phyloP scores from a whole-genome alignment of 345 rosid genomes.

The Limnanthes douglasii region DNA sequence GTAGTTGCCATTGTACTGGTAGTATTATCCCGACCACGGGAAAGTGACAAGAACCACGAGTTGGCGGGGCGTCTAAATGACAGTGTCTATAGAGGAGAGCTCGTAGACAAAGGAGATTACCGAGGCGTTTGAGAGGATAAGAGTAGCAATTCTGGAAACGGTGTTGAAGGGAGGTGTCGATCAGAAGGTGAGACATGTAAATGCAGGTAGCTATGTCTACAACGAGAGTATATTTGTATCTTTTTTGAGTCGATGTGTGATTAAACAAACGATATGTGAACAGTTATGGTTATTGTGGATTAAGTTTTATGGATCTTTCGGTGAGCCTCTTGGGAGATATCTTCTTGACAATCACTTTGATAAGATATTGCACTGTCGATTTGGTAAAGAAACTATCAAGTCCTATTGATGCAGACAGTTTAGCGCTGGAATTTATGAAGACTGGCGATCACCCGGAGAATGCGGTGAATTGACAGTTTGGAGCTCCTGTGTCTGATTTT shows the following conservation, averaged over 20 bases:
- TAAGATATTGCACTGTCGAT: constrained; percentile 50
- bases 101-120: constrained; percentile 40
- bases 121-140: constrained; percentile 20
- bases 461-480: too few relatives aligned
- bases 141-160: constrained; percentile 21
- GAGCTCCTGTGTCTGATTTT: too few relatives aligned
- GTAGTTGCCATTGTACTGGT: constrained; percentile 65
- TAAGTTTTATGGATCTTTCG: constrained; percentile 89
- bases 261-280: constrained; percentile 82
- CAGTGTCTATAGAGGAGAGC: constrained; percentile 20
- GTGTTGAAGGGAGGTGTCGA: constrained; percentile 28
- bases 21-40: constrained; percentile 21
- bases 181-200: constrained; percentile 80
- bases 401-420: too few relatives aligned
- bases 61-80: constrained; percentile 13
- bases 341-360: constrained; percentile 72
- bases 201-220: too few relatives aligned
- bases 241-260: constrained; percentile 73
- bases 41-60: constrained; percentile 53
- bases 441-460: too few relatives aligned
- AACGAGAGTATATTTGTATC: constrained; percentile 89
- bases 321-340: constrained; percentile 91
- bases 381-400: constrained; percentile 73
- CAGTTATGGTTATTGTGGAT: constrained; percentile 78
- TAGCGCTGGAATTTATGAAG: too few relatives aligned